Conservation (phyloP, 2,329 filamentous ascomycete genomes). For the Fusarium denticulatum region DNA sequence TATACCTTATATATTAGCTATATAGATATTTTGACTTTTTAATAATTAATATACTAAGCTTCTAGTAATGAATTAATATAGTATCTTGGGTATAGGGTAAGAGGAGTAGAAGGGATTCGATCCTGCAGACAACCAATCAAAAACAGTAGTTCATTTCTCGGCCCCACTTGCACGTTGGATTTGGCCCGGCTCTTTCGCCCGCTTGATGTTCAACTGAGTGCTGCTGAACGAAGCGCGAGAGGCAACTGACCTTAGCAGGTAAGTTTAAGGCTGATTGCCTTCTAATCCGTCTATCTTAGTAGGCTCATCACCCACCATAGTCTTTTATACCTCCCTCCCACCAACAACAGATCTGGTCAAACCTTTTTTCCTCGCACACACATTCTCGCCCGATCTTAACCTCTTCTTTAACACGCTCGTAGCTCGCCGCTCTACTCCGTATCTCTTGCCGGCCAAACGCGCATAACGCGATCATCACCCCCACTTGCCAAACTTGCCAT, state of each 20-base stretch:
- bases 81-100: not conserved
- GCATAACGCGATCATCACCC: constrained; percentile 18
- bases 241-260: not conserved
- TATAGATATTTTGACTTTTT: no score
- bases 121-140: constrained; percentile 36
- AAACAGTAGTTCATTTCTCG: constrained; percentile 33
- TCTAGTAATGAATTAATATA: not conserved
- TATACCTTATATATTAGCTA: no score
- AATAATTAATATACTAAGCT: not conserved
- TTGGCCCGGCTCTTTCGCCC: not conserved
- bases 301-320: constrained; percentile 35
- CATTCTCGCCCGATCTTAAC: not conserved
- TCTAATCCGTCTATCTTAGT: constrained; percentile 18
- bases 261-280: not conserved
- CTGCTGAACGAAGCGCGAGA: not conserved
- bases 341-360: constrained; percentile 15
- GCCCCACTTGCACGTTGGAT: not conserved
- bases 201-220: not conserved
- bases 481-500: constrained; percentile 12
- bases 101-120: not conserved
- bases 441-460: not conserved
- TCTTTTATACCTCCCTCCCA: constrained; percentile 26
- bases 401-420: not conserved
- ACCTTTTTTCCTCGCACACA: not conserved
- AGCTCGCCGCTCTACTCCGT: not conserved